Evolutionary conservation across 257 asterid species (phyloP).

Genomic region (Solanum megistacrolobum): DNA sequence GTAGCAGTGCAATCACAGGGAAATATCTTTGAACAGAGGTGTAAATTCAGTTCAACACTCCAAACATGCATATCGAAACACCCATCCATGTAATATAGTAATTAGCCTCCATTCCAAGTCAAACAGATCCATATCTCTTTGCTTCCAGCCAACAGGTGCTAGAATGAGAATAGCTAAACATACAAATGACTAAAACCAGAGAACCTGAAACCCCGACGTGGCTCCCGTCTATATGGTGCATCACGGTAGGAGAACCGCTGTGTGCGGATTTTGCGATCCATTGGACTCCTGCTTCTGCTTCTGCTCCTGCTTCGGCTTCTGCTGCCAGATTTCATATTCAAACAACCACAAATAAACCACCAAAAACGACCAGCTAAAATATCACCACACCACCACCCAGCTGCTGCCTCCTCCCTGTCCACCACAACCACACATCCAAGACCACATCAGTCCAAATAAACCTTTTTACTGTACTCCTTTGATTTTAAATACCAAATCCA

Average conservation of each 20-base stretch:
- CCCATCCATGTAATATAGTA: not conserved
- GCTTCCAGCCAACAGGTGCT: constrained; percentile 27
- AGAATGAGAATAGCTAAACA: constrained; percentile 23
- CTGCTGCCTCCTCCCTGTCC: constrained; percentile 94
- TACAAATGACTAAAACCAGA: constrained; percentile 38
- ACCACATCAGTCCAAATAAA: constrained; percentile 62
- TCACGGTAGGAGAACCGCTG: constrained; percentile 82
- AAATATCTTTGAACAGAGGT: not conserved
- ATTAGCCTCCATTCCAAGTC: constrained; percentile 13
- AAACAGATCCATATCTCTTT: constrained; percentile 15
- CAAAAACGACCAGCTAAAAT: constrained; percentile 34
- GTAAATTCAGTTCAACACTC: not conserved
- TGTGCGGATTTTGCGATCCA: constrained; percentile 88
- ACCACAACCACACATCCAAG: constrained; percentile 91
- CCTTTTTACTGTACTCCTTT: constrained; percentile 29
- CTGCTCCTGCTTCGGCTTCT: constrained; percentile 61
- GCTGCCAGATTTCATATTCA: constrained; percentile 68
- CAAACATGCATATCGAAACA: not conserved
- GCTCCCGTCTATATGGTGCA: constrained; percentile 85
- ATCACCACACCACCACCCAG: constrained; percentile 46
- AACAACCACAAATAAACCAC: constrained; percentile 32
- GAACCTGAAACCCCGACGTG: constrained; percentile 90
- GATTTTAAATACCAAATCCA: constrained; percentile 42
- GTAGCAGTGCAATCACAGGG: not conserved
- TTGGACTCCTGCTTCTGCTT: constrained; percentile 91